Conservation (phyloP, 805 yeast species). For the Monosporozyma servazzii region DNA sequence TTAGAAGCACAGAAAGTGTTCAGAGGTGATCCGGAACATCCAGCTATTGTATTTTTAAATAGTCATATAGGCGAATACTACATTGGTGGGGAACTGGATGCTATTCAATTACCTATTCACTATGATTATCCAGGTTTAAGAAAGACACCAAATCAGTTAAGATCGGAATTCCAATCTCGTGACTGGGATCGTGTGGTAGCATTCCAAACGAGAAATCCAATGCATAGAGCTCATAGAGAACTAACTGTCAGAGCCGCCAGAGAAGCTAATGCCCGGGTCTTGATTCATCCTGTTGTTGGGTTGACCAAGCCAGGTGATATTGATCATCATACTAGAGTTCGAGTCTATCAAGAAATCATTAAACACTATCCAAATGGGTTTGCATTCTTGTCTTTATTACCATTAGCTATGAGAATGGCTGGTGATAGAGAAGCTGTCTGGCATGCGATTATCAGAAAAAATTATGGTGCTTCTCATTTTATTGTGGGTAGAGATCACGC, state of each 20-base stretch:
- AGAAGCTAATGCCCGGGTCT: constrained; percentile 74
- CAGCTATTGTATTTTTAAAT: constrained; percentile 68
- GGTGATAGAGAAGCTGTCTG: constrained; percentile 98
- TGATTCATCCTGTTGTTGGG: constrained; percentile 96
- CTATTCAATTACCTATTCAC: constrained; percentile 74
- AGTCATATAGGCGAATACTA: constrained; percentile 74
- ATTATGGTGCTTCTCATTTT: constrained; percentile 94
- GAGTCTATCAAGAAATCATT: constrained; percentile 85
- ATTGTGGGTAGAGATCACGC: constrained; percentile 98
- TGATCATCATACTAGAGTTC: constrained; percentile 94
- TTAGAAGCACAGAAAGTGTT: constrained; percentile 78
- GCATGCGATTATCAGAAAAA: constrained; percentile 95
- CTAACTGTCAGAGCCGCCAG: constrained; percentile 95
- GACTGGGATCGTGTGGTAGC: constrained; percentile 90
- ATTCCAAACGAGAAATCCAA: constrained; percentile 96
- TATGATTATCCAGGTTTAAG: constrained; percentile 84
- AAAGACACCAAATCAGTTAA: constrained; percentile 82
- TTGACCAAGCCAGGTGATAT: constrained; percentile 96
- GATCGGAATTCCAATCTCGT: constrained; percentile 70
- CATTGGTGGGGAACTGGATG: constrained; percentile 82
- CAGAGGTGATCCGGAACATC: constrained; percentile 96
- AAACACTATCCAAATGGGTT: constrained; percentile 91
- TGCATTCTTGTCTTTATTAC: constrained; percentile 80
- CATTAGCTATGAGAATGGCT: constrained; percentile 98
- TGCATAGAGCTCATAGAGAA: constrained; percentile 98